Conservation (phyloP, 352 stramenopile genomes). For the Albugo laibachii region DNA sequence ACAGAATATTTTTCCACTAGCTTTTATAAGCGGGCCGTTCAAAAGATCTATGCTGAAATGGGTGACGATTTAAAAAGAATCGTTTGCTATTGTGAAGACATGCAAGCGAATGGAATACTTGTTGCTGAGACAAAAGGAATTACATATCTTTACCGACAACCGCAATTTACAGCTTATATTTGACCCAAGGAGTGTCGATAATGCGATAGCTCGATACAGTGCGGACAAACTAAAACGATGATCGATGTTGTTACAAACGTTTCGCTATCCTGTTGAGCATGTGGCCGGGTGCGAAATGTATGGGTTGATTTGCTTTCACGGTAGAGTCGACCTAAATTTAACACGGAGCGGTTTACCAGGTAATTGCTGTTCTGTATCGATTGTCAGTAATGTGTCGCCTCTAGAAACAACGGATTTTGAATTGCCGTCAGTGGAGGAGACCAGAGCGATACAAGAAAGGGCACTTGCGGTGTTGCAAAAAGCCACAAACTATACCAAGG, state of each 20-base stretch:
- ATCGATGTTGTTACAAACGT: constrained; percentile 6
- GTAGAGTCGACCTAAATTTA: constrained; percentile 1
- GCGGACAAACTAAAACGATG: constrained; percentile 14
- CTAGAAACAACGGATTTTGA: constrained; percentile 5
- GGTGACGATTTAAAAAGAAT: constrained; percentile 10
- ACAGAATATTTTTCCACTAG: constrained; percentile 1
- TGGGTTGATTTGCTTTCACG: constrained; percentile 14
- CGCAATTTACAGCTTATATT: constrained; percentile 12
- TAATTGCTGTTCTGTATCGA: neutral
- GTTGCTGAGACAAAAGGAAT: constrained; percentile 4
- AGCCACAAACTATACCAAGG: neutral
- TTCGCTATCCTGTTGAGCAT: constrained; percentile 4
- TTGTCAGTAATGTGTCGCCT: constrained; percentile 2
- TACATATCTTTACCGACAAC: constrained; percentile 11
- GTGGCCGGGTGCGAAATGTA: constrained; percentile 10
- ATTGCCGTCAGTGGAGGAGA: constrained; percentile 4
- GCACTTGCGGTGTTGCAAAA: neutral
- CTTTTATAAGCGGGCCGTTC: constrained; percentile 10
- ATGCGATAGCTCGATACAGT: constrained; percentile 6
- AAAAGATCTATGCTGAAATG: constrained; percentile 1
- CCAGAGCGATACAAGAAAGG: neutral
- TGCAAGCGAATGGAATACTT: constrained; percentile 10
- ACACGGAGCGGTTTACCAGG: neutral
- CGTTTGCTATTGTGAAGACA: constrained; percentile 9
- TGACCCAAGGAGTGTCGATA: constrained; percentile 1